Percentiles rank a stretch among this genome's conserved stretches.
phyloP scores from a whole-genome alignment of 495 filamentous ascomycete species.

The Penicillium ochrochloron region DNA sequence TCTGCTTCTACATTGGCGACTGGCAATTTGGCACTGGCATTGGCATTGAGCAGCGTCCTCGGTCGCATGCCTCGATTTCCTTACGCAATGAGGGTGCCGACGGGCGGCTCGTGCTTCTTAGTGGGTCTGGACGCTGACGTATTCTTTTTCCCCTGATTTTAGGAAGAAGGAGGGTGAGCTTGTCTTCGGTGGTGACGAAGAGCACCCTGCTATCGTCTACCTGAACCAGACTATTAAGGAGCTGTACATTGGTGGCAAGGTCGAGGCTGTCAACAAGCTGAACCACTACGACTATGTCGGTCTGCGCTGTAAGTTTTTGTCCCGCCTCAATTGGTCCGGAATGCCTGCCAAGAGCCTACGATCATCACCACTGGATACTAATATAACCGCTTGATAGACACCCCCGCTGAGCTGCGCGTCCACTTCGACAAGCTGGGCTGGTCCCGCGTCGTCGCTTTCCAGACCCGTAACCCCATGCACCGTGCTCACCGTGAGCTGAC shows the following conservation, averaged over 20 bases:
- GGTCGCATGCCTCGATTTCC: slow-evolving; percentile 15
- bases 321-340: neutral
- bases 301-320: slow-evolving; percentile 75
- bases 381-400: slow-evolving; percentile 58
- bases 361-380: neutral
- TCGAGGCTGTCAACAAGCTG: slow-evolving; percentile 90
- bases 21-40: neutral
- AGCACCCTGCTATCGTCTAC: slow-evolving; percentile 92
- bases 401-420: slow-evolving; percentile 88
- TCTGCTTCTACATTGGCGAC: neutral
- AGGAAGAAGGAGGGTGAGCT: slow-evolving; percentile 87
- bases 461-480: slow-evolving; percentile 99
- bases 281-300: slow-evolving; percentile 99
- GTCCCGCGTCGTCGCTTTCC: slow-evolving; percentile 96
- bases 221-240: slow-evolving; percentile 79
- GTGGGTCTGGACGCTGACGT: slow-evolving; percentile 38
- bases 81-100: slow-evolving; percentile 11
- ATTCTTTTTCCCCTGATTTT: slow-evolving; percentile 39
- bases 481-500: slow-evolving; percentile 96
- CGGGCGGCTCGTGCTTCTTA: slow-evolving; percentile 27
- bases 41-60: neutral
- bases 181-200: slow-evolving; percentile 92
- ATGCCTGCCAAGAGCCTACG: neutral
- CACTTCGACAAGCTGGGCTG: slow-evolving; percentile 99
- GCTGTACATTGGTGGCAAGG: slow-evolving; percentile 92